These are phyloP conservation scores for Scytalidium sp. DNA, from an alignment of 2,329 filamentous ascomycete genomes.

Conservation along the genomic window DNA sequence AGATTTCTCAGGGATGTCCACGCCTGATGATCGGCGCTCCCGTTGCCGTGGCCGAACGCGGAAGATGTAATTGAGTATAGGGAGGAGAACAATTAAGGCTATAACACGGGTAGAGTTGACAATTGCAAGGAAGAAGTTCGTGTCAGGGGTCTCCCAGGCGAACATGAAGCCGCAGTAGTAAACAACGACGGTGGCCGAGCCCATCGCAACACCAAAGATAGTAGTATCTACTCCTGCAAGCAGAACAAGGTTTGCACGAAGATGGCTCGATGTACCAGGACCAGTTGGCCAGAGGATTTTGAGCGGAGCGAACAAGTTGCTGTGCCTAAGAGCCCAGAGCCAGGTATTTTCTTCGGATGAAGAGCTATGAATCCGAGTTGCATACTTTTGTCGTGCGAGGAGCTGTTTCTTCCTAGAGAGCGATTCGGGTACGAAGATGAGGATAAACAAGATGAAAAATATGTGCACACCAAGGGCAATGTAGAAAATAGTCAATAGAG, in stretches of 20 bases:
- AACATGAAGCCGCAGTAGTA: constrained; percentile 82
- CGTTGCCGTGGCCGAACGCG: constrained; percentile 39
- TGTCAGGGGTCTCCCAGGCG: constrained; percentile 77
- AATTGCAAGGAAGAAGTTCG: constrained; percentile 76
- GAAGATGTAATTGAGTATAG: constrained; percentile 72
- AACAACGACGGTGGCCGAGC: constrained; percentile 75
- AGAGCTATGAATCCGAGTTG: constrained; percentile 35
- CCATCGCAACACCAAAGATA: constrained; percentile 79
- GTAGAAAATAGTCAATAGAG: constrained; percentile 81
- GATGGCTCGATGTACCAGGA: constrained; percentile 51
- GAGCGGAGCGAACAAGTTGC: constrained; percentile 74
- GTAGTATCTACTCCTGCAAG: constrained; percentile 79
- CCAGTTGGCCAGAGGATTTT: constrained; percentile 74
- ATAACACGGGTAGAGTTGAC: constrained; percentile 73
- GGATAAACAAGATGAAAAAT: constrained; percentile 70
- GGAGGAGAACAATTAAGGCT: constrained; percentile 72
- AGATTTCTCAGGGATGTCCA: constrained; percentile 39
- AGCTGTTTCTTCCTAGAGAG: constrained; percentile 70
- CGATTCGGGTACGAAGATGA: constrained; percentile 78
- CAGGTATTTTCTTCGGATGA: constrained; percentile 10
- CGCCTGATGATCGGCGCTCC: constrained; percentile 54
- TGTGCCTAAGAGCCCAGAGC: constrained; percentile 36
- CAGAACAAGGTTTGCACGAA: constrained; percentile 79
- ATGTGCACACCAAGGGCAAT: constrained; percentile 69
- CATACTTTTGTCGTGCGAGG: constrained; percentile 67